Percentiles rank a stretch among this genome's conserved stretches.
These are phyloP conservation scores for Cryptosporidium meleagridis DNA, from an alignment of 169 alveolate species.

Conservation along the genomic window DNA sequence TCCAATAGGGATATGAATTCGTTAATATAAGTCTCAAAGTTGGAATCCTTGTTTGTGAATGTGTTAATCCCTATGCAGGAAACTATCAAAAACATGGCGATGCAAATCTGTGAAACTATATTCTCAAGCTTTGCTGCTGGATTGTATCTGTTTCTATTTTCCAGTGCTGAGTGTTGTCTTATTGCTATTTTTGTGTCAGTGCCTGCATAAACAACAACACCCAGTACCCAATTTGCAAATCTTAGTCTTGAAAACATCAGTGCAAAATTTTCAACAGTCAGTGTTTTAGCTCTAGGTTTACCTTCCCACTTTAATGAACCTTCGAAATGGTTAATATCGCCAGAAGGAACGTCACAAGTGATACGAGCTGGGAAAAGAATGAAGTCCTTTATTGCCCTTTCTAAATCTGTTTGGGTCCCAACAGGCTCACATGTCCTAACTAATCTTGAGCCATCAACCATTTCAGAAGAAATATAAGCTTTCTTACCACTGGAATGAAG, in stretches of 20 bases:
- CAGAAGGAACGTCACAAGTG: conserved; percentile 71
- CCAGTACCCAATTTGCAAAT: conserved; percentile 73
- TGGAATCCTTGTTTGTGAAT: not conserved
- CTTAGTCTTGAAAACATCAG: conserved; percentile 63
- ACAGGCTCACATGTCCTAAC: conserved; percentile 66
- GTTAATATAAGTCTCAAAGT: not conserved
- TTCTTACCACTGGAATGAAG: conserved; percentile 71
- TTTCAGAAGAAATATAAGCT: conserved; percentile 68
- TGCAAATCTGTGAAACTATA: conserved; percentile 2
- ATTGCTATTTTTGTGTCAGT: conserved; percentile 56
- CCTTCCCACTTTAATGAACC: conserved; percentile 74
- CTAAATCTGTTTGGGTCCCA: conserved; percentile 55
- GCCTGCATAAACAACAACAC: conserved; percentile 67
- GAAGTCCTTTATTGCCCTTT: conserved; percentile 53
- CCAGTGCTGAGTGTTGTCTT: conserved; percentile 11
- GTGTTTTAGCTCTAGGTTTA: conserved; percentile 57
- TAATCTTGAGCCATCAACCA: conserved; percentile 68
- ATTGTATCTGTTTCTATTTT: not conserved
- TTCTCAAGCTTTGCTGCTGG: conserved; percentile 27
- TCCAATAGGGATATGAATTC: not conserved
- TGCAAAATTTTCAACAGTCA: conserved; percentile 54
- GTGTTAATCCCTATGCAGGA: not conserved
- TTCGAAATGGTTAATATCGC: conserved; percentile 49
- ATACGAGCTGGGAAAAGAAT: conserved; percentile 34
- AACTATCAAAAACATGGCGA: not conserved